Base-by-base conservation (phyloP, 139 green algal genomes). In the Micractinium sp. region DNA sequence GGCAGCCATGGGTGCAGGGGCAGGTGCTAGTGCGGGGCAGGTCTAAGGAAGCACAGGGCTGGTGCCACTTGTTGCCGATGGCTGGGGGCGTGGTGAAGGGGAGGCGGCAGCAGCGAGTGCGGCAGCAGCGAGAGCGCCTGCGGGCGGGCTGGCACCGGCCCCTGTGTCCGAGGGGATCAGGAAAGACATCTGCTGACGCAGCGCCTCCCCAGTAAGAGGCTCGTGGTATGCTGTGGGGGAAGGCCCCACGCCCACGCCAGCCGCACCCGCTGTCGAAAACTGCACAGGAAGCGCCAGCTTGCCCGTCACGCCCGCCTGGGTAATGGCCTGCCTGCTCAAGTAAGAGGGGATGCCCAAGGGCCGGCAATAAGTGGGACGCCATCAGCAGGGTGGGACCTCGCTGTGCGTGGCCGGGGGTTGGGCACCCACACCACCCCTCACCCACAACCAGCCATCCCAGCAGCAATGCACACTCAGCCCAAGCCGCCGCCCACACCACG, bases 271-370 rank as follows among this genome's bases (percentile, higher is more conserved):
- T 14, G 60, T 60, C 20, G 15, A 23, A 56, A 86, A 86, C 81
- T 86, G 81, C 31, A 86, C 35, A 12, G 33, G 47, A 33, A 75
- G 56, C 22, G 60, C 33, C 22, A 76, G 22, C 33, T 33, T 76
- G 60, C 81, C 81, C 18, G 60, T 76, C 18, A 36, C 81, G 33
- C 81, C 81, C 53, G 81, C 60, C 35, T 76, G 16, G 0, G 18
- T 86, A 56, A 86, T 75, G 60, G 81, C 81, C 33, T 86, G 29
- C 81, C 81, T 86, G 81, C 56, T 33, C 33, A 27, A 16, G 9
- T 25, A 3, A 12, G 39, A 33, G 36, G 25, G 9, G 39, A 18
- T 25, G 31, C 22, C 18, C 35, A 16, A 35, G 35, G 19, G 35
- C 16, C 1, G 16, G 75, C 19, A 36, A 14, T 33, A 5, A 79